A percentile compares a stretch with the other conserved stretches of the same genome.
Conservation (phyloP, 192 early-diverging fungal species). For the Coemansia sp. region DNA sequence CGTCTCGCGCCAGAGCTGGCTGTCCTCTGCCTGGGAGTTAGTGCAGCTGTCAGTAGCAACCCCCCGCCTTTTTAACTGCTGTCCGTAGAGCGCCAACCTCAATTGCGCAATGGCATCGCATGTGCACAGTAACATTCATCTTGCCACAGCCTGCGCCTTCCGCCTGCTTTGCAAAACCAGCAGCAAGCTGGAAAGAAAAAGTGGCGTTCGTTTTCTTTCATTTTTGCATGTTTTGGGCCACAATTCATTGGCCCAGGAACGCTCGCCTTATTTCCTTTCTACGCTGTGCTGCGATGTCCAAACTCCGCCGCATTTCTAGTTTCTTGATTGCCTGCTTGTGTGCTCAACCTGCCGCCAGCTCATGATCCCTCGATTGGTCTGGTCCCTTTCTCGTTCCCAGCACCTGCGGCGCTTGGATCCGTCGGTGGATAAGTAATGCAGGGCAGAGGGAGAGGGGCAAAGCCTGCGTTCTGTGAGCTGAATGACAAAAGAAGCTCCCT, state of each 20-base stretch:
- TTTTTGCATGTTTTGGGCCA: not conserved
- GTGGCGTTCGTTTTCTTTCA: conserved; percentile 5
- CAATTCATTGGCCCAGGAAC: not conserved
- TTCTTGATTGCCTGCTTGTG: conserved; percentile 5
- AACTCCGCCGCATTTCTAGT: conserved; percentile 12
- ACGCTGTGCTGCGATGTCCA: conserved; percentile 1
- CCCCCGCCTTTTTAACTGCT: conserved; percentile 14
- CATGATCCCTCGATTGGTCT: not conserved
- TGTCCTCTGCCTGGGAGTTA: not conserved
- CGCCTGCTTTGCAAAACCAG: not conserved
- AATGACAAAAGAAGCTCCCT: not conserved
- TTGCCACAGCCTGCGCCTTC: not conserved
- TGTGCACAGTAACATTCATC: conserved; percentile 4
- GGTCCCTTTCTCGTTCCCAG: not conserved
- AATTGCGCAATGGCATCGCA: not conserved
- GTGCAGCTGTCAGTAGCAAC: conserved; percentile 2
- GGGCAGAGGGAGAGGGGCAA: not conserved
- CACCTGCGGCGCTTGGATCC: not conserved
- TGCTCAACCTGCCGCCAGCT: not conserved
- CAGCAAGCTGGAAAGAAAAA: not conserved
- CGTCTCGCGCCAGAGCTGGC: not conserved
- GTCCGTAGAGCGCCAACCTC: conserved; percentile 1
- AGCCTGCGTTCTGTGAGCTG: not conserved
- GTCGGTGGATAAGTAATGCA: not conserved
- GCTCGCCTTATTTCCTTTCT: not conserved